Base-by-base conservation (phyloP, 2,329 filamentous ascomycete genomes). In the Paecilomyces formosus region DNA sequence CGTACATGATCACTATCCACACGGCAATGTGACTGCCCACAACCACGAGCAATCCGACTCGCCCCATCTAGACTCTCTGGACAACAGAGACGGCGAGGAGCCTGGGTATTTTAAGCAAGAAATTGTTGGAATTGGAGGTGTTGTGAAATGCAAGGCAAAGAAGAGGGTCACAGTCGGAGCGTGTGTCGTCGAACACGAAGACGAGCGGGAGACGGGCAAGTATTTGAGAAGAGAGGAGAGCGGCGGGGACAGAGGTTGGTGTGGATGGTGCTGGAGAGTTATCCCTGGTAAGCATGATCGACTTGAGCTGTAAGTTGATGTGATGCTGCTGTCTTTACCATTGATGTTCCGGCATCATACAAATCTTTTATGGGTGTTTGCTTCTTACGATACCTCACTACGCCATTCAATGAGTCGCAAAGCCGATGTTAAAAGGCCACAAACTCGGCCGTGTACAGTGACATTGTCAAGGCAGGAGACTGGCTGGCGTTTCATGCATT, bases 91-190 rank as follows among this genome's bases (percentile, higher is more conserved):
- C 35, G 73, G 73, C 35, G 78, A 78, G 61, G 75, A 69, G 59
- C 81, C 89, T 0, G 92, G 92, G 2, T 97, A 96, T 69, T 82
- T 86, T 58, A 82, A 89, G 50, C 92, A 96, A 69, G 92, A 97
- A 74, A 89, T 97, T 60, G 90, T 96, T 68, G 92, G 92, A 1
- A 89, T 97, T 52, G 92, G 92, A 11, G 92, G 92, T 0, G 83
- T 88, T 13, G 85, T 97, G 56, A 96, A 96, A 79, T 89, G 88
- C 61, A 96, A 93, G 76, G 81, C 89, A n/a, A 90, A 94, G 66
- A 87, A 88, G 67, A 87, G 90, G 77, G 85, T 95, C 5, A 83
- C 82, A 60, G 86, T 97, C 0, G 93, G 92, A 0, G 89, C 88
- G 3, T 90, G 88, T 61, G 93, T 97, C 12, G 88, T 88, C 61